Percentiles rank a stretch among this genome's conserved stretches.
Conservation (phyloP, 2,329 filamentous ascomycete genomes). For the Exophiala xenobiotica region DNA sequence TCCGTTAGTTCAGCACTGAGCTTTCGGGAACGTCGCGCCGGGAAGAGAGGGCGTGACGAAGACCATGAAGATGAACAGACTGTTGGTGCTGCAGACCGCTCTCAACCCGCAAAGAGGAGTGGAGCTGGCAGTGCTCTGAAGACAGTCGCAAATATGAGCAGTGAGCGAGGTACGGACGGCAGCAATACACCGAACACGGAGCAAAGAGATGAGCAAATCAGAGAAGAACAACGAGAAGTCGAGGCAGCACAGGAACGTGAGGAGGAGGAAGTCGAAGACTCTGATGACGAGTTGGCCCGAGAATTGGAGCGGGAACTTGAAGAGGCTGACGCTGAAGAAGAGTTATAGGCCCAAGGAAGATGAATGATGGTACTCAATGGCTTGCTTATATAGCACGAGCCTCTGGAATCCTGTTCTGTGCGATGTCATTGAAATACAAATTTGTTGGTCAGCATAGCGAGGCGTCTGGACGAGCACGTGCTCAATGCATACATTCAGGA, state of each 20-base stretch:
- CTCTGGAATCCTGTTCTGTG: background rate
- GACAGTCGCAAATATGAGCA: slow-evolving; percentile 20
- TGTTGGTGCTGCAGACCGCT: slow-evolving; percentile 34
- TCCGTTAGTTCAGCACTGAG: slow-evolving; percentile 35
- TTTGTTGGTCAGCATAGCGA: background rate
- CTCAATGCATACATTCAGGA: background rate
- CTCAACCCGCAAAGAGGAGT: slow-evolving; percentile 33
- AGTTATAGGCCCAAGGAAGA: slow-evolving; percentile 4
- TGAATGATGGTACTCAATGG: background rate
- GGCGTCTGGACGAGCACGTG: background rate
- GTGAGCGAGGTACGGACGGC: slow-evolving; percentile 14
- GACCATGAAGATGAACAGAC: slow-evolving; percentile 48
- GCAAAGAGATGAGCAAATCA: slow-evolving; percentile 31
- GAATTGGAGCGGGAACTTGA: slow-evolving; percentile 64
- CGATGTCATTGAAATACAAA: background rate
- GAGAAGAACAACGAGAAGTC: slow-evolving; percentile 31
- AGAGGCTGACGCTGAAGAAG: slow-evolving; percentile 31
- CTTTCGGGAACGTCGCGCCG: slow-evolving; percentile 19
- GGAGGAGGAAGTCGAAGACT: slow-evolving; percentile 39
- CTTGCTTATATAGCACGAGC: background rate
- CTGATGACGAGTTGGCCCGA: slow-evolving; percentile 49
- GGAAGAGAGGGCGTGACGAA: slow-evolving; percentile 57
- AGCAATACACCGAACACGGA: slow-evolving; percentile 10
- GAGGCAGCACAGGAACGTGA: slow-evolving; percentile 34
- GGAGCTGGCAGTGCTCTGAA: slow-evolving; percentile 23